Base-by-base conservation (phyloP, 2,329 filamentous ascomycete species). In the Periconia sp. region DNA sequence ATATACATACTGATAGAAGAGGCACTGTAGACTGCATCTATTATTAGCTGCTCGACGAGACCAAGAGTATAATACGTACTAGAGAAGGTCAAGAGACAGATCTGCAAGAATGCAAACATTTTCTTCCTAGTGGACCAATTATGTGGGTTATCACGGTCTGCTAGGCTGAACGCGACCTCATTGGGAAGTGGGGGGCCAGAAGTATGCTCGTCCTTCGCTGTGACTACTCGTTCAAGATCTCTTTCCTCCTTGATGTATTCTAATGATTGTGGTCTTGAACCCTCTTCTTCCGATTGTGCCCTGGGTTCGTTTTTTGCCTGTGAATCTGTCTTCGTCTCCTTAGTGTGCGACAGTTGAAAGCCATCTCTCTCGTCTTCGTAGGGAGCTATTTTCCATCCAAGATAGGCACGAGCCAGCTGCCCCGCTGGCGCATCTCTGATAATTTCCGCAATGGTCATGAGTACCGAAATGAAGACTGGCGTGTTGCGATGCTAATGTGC, bases 121-220 rank as follows among this genome's bases (percentile, higher is more conserved):
- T 67, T 68, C 50, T 58, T 65, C 35, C 30, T 33, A 27, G 35
- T 11, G 2, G 57, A 42, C 68, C 67, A 71, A 45, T 71, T 70
- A 59, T 65, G 53, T n/a, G 67, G 68, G 45, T 71, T 70, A 6
- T 58, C 58, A 9, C 63, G 61, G 31, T 52, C 50, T 41, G 45
- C 47, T 2, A 42, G 42, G 11, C 33, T 42, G 20, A 51, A 51
- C 5, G 33, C 43, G 20, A 51, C 43, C n/a, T 45, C 20, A 15
- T 50, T 31, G 13, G 48, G 42, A 3, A 27, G 33, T 41, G 49
- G 43, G 3, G 3, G 23, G 23, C 8, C 8, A 8, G 23, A 27
- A 3, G 23, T 8, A 27, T 27, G 23, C 23, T 27, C 23, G 23
- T 27, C 23, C 23, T 27, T 27, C 23, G 3, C 5, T 27, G 23